Evolutionary conservation across 768 basidiomycete species (phyloP).

Genomic region (Tubosaeta sp.): DNA sequence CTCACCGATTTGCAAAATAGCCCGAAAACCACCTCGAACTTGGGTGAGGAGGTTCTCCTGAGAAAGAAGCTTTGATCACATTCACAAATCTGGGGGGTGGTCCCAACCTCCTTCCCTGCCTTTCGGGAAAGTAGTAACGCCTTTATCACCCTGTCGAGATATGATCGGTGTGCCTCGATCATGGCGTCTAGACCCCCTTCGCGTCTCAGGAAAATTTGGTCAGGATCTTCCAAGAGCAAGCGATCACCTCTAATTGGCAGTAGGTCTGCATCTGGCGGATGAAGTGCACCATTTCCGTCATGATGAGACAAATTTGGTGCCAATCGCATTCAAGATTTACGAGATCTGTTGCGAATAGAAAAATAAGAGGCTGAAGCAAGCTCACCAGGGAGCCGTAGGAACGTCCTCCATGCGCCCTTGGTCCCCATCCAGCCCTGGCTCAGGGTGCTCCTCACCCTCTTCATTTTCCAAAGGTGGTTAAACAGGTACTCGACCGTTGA

Average conservation of each 20-base stretch:
- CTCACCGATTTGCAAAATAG: slow-evolving; percentile 79
- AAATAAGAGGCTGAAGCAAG: not conserved
- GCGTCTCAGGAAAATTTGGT: slow-evolving; percentile 76
- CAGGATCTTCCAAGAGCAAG: slow-evolving; percentile 87
- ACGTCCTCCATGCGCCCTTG: slow-evolving; percentile 73
- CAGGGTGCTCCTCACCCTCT: slow-evolving; percentile 78
- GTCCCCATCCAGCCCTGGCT: slow-evolving; percentile 82
- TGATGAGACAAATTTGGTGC: slow-evolving; percentile 82
- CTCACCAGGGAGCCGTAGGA: slow-evolving; percentile 74
- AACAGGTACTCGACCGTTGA: slow-evolving; percentile 92
- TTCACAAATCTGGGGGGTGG: not conserved
- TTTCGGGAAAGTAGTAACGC: slow-evolving; percentile 69
- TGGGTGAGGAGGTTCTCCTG: slow-evolving; percentile 73
- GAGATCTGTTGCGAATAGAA: not conserved
- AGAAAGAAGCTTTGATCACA: slow-evolving; percentile 1
- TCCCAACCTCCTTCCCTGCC: slow-evolving; percentile 67
- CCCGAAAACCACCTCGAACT: slow-evolving; percentile 72
- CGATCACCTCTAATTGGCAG: slow-evolving; percentile 93
- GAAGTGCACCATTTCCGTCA: slow-evolving; percentile 97
- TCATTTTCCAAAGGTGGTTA: slow-evolving; percentile 93
- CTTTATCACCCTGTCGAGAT: slow-evolving; percentile 78
- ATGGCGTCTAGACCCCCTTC: slow-evolving; percentile 93
- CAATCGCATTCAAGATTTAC: slow-evolving; percentile 76
- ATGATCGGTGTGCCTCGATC: slow-evolving; percentile 83
- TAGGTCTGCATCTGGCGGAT: slow-evolving; percentile 92